These are phyloP conservation scores for Trichoderma koningiopsis DNA, from an alignment of 2,329 filamentous ascomycete species.

Conservation along the genomic window DNA sequence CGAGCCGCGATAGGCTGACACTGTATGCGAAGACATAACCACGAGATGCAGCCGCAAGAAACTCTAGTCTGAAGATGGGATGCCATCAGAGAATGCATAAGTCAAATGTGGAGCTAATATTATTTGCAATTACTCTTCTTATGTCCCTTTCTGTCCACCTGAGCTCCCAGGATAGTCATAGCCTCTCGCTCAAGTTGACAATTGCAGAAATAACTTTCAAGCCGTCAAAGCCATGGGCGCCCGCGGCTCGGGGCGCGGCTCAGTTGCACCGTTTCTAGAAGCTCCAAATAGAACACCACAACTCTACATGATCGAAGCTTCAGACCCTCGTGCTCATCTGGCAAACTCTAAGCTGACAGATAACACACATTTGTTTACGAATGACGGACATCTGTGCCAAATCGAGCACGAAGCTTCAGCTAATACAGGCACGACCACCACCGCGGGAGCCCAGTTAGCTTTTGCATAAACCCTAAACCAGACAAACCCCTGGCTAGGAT, in stretches of 20 bases:
- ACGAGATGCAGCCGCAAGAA: neutral
- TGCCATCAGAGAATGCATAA: neutral
- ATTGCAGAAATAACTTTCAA: neutral
- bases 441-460: neutral
- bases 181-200: neutral
- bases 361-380: neutral
- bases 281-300: neutral
- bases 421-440: neutral
- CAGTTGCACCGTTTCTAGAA: neutral
- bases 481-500: slow-evolving; percentile 1
- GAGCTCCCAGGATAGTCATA: slow-evolving; percentile 5
- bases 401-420: slow-evolving; percentile 6
- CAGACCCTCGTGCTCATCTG: neutral
- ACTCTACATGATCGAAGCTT: neutral
- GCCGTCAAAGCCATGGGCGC: slow-evolving; percentile 4
- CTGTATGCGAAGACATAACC: neutral
- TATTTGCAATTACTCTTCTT: neutral
- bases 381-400: neutral
- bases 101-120: neutral
- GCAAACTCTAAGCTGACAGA: slow-evolving; percentile 1
- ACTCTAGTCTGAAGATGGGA: neutral
- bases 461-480: slow-evolving; percentile 1
- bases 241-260: slow-evolving; percentile 13
- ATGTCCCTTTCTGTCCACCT: neutral
- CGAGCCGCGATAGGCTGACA: neutral